Percentiles rank a stretch among this genome's conserved stretches.
These are phyloP conservation scores for Tagetes erecta DNA, from an alignment of 129 eudicot genomes.

Conservation along the genomic window DNA sequence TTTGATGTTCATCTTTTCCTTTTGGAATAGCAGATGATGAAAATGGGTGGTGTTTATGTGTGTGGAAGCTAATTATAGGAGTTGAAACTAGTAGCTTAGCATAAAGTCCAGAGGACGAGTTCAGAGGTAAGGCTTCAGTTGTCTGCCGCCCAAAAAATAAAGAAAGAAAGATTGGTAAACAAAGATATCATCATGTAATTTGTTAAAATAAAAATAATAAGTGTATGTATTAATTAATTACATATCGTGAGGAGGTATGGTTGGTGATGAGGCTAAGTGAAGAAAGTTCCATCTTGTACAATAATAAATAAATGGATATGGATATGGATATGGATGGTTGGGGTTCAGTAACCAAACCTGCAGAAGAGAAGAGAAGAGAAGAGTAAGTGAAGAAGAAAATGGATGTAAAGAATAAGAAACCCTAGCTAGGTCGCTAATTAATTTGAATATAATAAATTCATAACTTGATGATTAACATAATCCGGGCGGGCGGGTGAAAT, in stretches of 20 bases:
- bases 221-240: slow-evolving; percentile 23
- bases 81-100: slow-evolving; percentile 24
- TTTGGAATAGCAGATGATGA: slow-evolving; percentile 41
- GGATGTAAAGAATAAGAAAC: neutral
- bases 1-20: slow-evolving; percentile 45
- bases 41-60: neutral
- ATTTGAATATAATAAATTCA: too few species aligned
- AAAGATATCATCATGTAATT: neutral
- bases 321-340: too few species aligned
- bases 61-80: too few species aligned
- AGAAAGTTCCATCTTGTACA: neutral
- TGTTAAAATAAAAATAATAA: neutral
- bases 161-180: neutral
- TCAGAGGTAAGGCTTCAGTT: slow-evolving; percentile 33
- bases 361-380: neutral
- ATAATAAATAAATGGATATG: too few species aligned
- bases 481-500: too few species aligned
- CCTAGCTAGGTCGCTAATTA: too few species aligned
- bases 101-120: slow-evolving; percentile 39
- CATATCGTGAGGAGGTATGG: slow-evolving; percentile 40
- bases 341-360: neutral
- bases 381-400: neutral
- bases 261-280: slow-evolving; percentile 32
- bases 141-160: slow-evolving; percentile 24
- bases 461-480: too few species aligned